Evolutionary conservation across 306 rosid species (phyloP).

Genomic region (Citrullus amarus): DNA sequence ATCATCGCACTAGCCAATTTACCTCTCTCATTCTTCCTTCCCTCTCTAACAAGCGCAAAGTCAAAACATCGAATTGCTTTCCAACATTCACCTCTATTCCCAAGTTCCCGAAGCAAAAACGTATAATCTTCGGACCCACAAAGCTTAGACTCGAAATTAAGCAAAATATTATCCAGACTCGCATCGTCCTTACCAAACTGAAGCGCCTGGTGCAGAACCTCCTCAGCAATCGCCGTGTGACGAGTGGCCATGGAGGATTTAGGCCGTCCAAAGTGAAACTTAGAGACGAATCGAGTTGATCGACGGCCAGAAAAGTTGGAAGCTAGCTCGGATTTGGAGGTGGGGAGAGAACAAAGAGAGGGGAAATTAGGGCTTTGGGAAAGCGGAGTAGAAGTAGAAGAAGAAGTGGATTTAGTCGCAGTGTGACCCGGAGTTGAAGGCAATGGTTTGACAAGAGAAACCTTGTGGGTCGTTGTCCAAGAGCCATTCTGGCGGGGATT

Average conservation of each 20-base stretch:
- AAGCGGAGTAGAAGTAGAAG: slow-evolving; percentile 18
- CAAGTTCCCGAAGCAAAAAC: slow-evolving; percentile 53
- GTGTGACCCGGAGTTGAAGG: slow-evolving; percentile 14
- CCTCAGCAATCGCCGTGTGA: slow-evolving; percentile 53
- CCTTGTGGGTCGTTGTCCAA: slow-evolving; percentile 37
- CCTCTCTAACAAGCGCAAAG: slow-evolving; percentile 48
- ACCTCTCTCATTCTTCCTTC: slow-evolving; percentile 45
- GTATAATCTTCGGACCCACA: slow-evolving; percentile 55
- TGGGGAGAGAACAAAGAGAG: slow-evolving; percentile 29
- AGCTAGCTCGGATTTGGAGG: slow-evolving; percentile 35
- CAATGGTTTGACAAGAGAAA: slow-evolving; percentile 30
- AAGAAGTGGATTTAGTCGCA: slow-evolving; percentile 21
- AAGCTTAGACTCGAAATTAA: slow-evolving; percentile 40
- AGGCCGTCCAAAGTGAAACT: slow-evolving; percentile 61
- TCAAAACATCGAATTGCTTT: slow-evolving; percentile 47
- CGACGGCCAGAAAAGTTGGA: slow-evolving; percentile 71
- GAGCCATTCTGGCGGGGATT: slow-evolving; percentile 20
- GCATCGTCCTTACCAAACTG: slow-evolving; percentile 36
- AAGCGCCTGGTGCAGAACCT: slow-evolving; percentile 40
- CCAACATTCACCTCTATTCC: slow-evolving; percentile 53
- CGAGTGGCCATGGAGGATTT: slow-evolving; percentile 32
- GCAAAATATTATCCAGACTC: slow-evolving; percentile 38
- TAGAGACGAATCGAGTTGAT: slow-evolving; percentile 64
- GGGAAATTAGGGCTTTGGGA: slow-evolving; percentile 34
- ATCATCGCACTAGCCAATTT: slow-evolving; percentile 75